phyloP scores from a whole-genome alignment of 768 basidiomycete species.

The Cyclocybe aegerita region DNA sequence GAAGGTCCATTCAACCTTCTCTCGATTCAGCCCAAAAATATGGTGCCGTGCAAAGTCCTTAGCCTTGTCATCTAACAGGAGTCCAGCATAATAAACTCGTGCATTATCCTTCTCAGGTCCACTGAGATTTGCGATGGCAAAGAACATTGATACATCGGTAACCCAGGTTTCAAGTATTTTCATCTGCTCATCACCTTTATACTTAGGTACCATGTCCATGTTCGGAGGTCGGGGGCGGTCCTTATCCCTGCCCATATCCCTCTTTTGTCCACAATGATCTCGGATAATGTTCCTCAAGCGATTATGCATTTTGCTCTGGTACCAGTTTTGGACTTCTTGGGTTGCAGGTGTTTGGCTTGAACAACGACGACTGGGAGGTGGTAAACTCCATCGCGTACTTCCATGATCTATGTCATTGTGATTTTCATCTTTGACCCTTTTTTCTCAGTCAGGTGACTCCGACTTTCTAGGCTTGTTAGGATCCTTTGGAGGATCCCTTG shows the following conservation, averaged over 20 bases:
- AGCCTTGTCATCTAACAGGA: not conserved
- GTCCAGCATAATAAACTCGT: not conserved
- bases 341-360: no score
- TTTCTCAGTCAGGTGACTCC: no score
- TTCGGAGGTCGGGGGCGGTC: no score
- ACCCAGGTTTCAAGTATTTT: not conserved
- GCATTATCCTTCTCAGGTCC: not conserved
- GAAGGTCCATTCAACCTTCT: conserved; percentile 1
- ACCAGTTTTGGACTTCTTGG: not conserved
- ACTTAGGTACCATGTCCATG: not conserved
- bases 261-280: not conserved
- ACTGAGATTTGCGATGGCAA: not conserved
- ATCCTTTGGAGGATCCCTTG: no score
- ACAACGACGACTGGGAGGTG: no score
- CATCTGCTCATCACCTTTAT: not conserved
- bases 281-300: not conserved
- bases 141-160: not conserved
- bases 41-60: not conserved
- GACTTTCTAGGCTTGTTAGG: no score
- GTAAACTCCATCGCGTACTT: no score
- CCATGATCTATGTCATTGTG: no score
- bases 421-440: no score
- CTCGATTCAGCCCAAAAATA: not conserved
- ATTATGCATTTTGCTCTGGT: not conserved
- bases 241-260: no score